Base-by-base conservation (phyloP, 768 basidiomycete genomes). In the Tylopilus intermedius region DNA sequence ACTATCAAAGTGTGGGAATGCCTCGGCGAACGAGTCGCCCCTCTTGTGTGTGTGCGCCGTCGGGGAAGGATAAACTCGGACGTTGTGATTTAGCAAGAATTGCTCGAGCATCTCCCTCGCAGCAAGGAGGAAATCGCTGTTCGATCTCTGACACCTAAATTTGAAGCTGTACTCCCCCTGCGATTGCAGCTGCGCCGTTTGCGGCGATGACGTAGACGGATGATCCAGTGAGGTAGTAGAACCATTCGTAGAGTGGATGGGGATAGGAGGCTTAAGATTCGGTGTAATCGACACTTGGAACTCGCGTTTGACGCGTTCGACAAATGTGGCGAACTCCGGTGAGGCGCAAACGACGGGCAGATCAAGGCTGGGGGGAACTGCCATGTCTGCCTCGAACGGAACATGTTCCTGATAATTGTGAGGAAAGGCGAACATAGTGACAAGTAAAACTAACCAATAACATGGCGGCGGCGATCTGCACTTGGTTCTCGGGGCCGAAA, bases 391-490 rank as follows among this genome's bases (percentile, higher is more conserved):
- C 68, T 97, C 94, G 64, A 95, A 95, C 4, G 93, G 94, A 54
- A 97, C 91, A 63, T 95, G 92, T 65, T 96, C 93, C 93, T 95
- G 22, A 15, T 51, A n/a, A 42, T 41, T 48, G 57, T 58, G 15
- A 59, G 45, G 52, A 22, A 15, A 33, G 27, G 33, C 24, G 27
- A 18, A 1, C 3, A 53, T 40, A 0, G 29, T 49, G 30, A 44
- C 14, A 45, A 32, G 39, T 13, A 41, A 11, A 29, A 72, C 86
- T 37, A 65, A 93, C 91, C 71, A 98, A 74, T 51, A 98, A 75
- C 94, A 96, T 96, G 7, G 94, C 88, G 26, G 90, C 91, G 22
- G 95, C 93, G 61, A 97, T 96, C 67, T 94, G 92, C 11, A 96
- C 91, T 67, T 98, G 95, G 56, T 85, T 90, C 70, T 98, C 94